Evolutionary conservation across 208 protist genomes (phyloP).

Genomic region (Tritrichomonas foetus): DNA sequence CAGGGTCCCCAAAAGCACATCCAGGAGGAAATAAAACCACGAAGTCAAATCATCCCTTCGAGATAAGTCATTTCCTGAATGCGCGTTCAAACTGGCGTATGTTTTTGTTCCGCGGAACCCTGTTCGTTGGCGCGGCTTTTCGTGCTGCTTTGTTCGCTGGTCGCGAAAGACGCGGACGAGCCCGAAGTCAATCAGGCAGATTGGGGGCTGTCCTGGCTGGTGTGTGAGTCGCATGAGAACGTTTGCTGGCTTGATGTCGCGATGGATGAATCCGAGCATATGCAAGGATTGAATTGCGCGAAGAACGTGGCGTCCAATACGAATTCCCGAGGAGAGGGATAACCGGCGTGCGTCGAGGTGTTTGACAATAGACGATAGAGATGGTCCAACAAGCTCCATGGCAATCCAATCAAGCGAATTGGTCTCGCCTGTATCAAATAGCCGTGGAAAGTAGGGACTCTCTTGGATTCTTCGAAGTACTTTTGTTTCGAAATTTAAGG

Average conservation of each 20-base stretch:
- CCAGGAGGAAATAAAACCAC: conserved; percentile 24
- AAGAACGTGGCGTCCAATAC: not conserved
- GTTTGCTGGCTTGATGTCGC: conserved; percentile 29
- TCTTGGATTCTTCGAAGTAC: not conserved
- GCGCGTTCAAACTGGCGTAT: not conserved
- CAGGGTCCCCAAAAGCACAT: not conserved
- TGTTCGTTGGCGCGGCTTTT: not conserved
- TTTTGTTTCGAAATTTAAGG: conserved; percentile 15
- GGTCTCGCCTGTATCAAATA: not conserved
- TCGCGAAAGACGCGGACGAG: not conserved
- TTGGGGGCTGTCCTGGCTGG: not conserved
- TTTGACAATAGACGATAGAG: not conserved
- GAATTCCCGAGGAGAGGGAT: not conserved
- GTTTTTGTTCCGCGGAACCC: conserved; percentile 31
- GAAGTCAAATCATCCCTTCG: conserved; percentile 29
- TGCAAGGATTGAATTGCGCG: not conserved
- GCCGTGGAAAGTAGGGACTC: not conserved
- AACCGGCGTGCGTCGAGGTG: not conserved
- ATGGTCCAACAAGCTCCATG: conserved; percentile 27
- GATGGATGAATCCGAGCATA: not conserved
- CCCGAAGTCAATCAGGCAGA: conserved; percentile 15
- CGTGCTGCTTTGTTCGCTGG: not conserved
- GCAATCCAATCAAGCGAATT: not conserved
- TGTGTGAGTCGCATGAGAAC: not conserved
- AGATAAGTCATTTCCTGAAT: not conserved